A percentile compares a stretch with the other conserved stretches of the same genome.
These are phyloP conservation scores for Nigrospora sphaerica DNA, from an alignment of 2,329 filamentous ascomycete species.

Conservation along the genomic window DNA sequence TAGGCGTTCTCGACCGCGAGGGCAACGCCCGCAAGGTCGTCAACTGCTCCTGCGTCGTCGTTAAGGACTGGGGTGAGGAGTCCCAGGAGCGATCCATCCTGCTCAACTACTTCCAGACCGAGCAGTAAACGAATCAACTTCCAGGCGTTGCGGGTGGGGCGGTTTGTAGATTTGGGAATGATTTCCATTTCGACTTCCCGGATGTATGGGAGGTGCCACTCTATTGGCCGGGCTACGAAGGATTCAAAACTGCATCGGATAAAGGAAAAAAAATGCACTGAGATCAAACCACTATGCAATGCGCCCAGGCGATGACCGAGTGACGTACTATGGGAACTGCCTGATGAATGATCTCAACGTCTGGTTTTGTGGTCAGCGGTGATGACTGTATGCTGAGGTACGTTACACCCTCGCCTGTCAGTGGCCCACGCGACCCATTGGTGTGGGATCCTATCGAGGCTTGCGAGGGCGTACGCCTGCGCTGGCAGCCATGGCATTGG, in stretches of 20 bases:
- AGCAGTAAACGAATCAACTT: constrained; percentile 46
- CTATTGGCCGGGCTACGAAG: constrained; percentile 3
- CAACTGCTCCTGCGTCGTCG: constrained; percentile 99
- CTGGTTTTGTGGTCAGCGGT: no score
- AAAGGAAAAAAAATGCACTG: constrained; percentile 27
- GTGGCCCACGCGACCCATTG: no score
- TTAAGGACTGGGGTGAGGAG: constrained; percentile 99
- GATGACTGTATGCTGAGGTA: no score
- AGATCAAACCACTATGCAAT: neutral
- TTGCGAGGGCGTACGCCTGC: no score
- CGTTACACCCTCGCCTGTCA: no score
- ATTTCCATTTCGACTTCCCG: constrained; percentile 15
- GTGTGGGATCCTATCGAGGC: no score
- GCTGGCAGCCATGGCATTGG: no score
- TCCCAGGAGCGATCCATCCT: constrained; percentile 97
- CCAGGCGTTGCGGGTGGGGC: constrained; percentile 23
- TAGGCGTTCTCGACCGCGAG: constrained; percentile 97
- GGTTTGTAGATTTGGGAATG: constrained; percentile 17
- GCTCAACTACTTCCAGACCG: constrained; percentile 99
- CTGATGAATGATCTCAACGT: no score
- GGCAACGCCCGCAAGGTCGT: constrained; percentile 99
- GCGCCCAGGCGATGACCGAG: neutral
- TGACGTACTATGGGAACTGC: neutral
- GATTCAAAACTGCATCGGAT: constrained; percentile 22
- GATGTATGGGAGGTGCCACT: constrained; percentile 16